These are phyloP conservation scores for Nakataea oryzae DNA, from an alignment of 2,329 filamentous ascomycete genomes.

Conservation along the genomic window DNA sequence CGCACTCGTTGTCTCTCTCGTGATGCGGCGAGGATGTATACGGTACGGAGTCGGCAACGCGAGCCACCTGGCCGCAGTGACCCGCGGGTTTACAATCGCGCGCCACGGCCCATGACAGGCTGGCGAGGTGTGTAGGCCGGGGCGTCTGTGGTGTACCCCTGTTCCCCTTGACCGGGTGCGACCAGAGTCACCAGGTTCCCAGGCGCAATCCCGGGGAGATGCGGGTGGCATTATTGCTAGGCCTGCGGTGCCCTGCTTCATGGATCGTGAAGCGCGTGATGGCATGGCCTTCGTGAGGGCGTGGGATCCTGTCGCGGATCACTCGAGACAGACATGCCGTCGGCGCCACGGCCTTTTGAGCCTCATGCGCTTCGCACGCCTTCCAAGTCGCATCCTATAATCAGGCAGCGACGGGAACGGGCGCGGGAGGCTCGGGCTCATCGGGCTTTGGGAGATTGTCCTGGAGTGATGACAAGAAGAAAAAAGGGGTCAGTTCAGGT, in stretches of 20 bases:
- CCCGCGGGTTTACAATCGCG: background rate
- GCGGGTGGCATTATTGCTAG: too few species aligned
- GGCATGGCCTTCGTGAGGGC: too few species aligned
- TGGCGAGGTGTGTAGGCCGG: background rate
- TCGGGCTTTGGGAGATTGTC: slow-evolving; percentile 7
- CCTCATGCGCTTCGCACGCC: background rate
- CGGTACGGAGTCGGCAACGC: background rate
- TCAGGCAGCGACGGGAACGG: slow-evolving; percentile 30
- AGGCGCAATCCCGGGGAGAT: background rate
- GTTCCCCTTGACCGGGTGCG: background rate
- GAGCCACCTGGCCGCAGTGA: background rate
- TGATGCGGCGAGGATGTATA: background rate
- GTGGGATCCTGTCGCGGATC: too few species aligned
- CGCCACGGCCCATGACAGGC: background rate
- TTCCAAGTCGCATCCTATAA: background rate
- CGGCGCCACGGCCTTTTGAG: background rate
- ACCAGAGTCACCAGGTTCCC: background rate
- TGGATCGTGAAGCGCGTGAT: background rate
- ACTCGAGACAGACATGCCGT: background rate
- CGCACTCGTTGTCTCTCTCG: background rate
- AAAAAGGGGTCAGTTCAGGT: background rate
- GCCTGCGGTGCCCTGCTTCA: too few species aligned
- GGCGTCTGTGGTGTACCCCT: background rate
- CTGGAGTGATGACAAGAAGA: background rate
- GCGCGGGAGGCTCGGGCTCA: slow-evolving; percentile 18